These are phyloP conservation scores for Mycena venus DNA, from an alignment of 768 basidiomycete genomes.

Conservation along the genomic window DNA sequence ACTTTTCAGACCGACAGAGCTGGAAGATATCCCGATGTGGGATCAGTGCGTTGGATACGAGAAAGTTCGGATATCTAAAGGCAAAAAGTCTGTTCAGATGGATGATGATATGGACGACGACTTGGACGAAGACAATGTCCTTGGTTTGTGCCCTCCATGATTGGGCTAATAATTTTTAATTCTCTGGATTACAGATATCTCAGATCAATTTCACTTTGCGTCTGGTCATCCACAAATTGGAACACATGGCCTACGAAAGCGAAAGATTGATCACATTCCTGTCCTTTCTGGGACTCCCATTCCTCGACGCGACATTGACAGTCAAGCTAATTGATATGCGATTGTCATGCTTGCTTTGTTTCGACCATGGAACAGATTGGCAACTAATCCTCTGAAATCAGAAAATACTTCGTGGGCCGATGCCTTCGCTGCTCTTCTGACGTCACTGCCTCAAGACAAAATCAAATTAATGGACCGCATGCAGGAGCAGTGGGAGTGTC, in stretches of 20 bases:
- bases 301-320: slow-evolving; percentile 9
- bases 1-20: slow-evolving; percentile 11
- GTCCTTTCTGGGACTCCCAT: slow-evolving; percentile 23
- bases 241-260: slow-evolving; percentile 11
- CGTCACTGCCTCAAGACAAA: not conserved
- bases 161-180: not conserved
- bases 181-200: not conserved
- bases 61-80: not conserved
- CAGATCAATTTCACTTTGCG: not conserved
- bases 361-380: slow-evolving; percentile 12
- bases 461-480: slow-evolving; percentile 17
- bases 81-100: not conserved
- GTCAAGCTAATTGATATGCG: slow-evolving; percentile 3
- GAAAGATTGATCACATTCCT: not conserved
- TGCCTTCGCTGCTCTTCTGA: not conserved
- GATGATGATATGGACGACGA: not conserved
- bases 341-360: slow-evolving; percentile 29
- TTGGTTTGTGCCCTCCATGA: not conserved
- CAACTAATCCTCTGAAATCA: slow-evolving; percentile 12
- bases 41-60: slow-evolving; percentile 11
- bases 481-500: slow-evolving; percentile 31
- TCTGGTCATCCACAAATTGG: slow-evolving; percentile 18
- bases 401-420: not conserved
- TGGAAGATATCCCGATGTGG: slow-evolving; percentile 20
- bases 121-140: not conserved